Conservation (phyloP, 2,329 filamentous ascomycete species). For the Penicillium sp. region DNA sequence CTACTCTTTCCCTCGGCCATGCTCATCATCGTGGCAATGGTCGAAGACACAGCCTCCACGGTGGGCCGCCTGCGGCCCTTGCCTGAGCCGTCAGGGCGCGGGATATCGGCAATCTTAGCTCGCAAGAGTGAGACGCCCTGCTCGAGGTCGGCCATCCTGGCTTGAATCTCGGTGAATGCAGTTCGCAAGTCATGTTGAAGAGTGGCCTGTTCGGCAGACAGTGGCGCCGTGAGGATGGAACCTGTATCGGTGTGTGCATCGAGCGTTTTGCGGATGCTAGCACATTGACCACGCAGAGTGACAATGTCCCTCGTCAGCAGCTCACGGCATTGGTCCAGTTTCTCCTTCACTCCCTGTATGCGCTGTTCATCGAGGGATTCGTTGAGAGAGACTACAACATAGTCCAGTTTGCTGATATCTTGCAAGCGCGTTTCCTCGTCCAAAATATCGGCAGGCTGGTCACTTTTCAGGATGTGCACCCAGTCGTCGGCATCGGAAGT, state of each 20-base stretch:
- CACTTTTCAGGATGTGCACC: slow-evolving; percentile 37
- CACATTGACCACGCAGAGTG: slow-evolving; percentile 67
- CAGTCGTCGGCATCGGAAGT: slow-evolving; percentile 50
- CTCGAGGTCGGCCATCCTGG: slow-evolving; percentile 70
- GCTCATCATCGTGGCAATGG: slow-evolving; percentile 83
- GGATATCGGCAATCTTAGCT: slow-evolving; percentile 63
- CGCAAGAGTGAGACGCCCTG: slow-evolving; percentile 73
- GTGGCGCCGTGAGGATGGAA: slow-evolving; percentile 62
- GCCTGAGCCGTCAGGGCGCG: slow-evolving; percentile 47
- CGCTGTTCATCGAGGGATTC: slow-evolving; percentile 61
- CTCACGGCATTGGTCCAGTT: slow-evolving; percentile 63
- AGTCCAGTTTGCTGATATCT: slow-evolving; percentile 65
- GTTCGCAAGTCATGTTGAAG: slow-evolving; percentile 79
- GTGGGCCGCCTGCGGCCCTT: slow-evolving; percentile 58
- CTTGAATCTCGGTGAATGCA: slow-evolving; percentile 68
- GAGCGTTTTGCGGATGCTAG: slow-evolving; percentile 73
- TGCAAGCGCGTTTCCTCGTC: slow-evolving; percentile 68
- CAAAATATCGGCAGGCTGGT: slow-evolving; percentile 62
- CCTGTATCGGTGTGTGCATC: slow-evolving; percentile 64
- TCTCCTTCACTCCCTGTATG: slow-evolving; percentile 62
- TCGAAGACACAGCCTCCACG: slow-evolving; percentile 85
- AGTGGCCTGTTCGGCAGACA: slow-evolving; percentile 77
- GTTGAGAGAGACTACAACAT: slow-evolving; percentile 62
- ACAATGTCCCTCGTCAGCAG: slow-evolving; percentile 63
- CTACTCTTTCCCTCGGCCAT: slow-evolving; percentile 89